Base-by-base conservation (phyloP, 2,329 filamentous ascomycete genomes). In the Exophiala bonariae region DNA sequence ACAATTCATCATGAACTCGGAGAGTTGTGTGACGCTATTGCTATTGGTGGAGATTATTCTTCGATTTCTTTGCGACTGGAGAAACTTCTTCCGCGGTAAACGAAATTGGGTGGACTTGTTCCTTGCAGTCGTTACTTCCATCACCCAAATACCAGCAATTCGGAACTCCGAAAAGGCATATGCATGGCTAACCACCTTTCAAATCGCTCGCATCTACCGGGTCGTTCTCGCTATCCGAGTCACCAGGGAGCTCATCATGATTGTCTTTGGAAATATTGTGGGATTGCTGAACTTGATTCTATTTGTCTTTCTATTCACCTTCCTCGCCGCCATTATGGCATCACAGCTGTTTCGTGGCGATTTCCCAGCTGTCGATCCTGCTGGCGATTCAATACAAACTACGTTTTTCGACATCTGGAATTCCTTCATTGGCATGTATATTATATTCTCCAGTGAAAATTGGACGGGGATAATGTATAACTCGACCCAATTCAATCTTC, bases 361-460 rank as follows among this genome's bases (percentile, higher is more conserved):
- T 59, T 80, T 97, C 20, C 85, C 88, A 1, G 60, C 76, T 23
- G 59, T 75, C n/a, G 81, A 89, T 55, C 67, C 73, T 2, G 65
- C 70, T n/a, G 86, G 83, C 2, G 73, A 86, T 2, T 68, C 78
- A 2, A 82, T 87, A 52, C 70, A 78, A 17, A 81, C 93, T 33
- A 87, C 88, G 0, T 99, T 99, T 65, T 83, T 82, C 63, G 88
- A 89, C 31, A 93, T 99, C 28, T 99, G 86, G 73, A 97, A 97
- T 63, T 87, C 90, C 0, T 99, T 99, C 63, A 75, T 99, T 13
- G 93, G 91, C 47, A 97, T 99, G 90, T 99, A 99, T 64, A 89
- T 96, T 68, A 82, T 99, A 22, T 73, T 99, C 35, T 96, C 93
- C 8, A 96, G 89, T 60, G 93, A 99, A 65, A 89, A 96, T 62